A percentile compares a stretch with the other conserved stretches of the same genome.
Conservation (phyloP, 331 rosid species). For the Rosa hybrid region DNA sequence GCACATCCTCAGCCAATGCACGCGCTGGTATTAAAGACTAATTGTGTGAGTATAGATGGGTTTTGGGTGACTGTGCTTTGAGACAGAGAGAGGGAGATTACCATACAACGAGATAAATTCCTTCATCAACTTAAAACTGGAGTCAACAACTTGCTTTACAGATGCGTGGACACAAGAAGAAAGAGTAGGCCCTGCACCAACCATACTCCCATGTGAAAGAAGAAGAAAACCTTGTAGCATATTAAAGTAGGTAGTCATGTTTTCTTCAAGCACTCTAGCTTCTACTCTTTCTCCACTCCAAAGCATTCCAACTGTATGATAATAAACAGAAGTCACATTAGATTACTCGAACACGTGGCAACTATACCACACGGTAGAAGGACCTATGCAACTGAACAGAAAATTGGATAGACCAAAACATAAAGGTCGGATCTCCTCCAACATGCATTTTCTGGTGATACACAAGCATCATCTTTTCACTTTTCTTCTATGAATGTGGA, state of each 20-base stretch:
- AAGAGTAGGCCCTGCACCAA: conserved; percentile 80
- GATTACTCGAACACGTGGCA: conserved; percentile 16
- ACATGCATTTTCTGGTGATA: not conserved
- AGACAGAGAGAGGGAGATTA: conserved; percentile 30
- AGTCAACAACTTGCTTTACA: conserved; percentile 70
- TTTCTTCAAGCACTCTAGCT: conserved; percentile 65
- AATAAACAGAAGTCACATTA: conserved; percentile 19
- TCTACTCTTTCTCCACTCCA: conserved; percentile 73
- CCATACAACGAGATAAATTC: conserved; percentile 72
- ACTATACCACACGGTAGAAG: not conserved
- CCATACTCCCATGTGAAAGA: conserved; percentile 69
- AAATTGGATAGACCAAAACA: conserved; percentile 1
- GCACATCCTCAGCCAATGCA: not conserved
- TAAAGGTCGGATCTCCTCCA: not conserved
- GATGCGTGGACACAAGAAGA: conserved; percentile 58
- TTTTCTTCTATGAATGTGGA: not conserved
- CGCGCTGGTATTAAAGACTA: not conserved
- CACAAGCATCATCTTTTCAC: not conserved
- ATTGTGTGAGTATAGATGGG: not conserved
- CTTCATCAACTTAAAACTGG: conserved; percentile 69
- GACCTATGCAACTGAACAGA: not conserved
- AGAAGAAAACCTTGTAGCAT: conserved; percentile 77
- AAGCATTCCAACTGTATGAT: conserved; percentile 88
- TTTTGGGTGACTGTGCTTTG: not conserved
- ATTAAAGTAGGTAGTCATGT: conserved; percentile 72